Evolutionary conservation across 2,329 filamentous ascomycete species (phyloP).

Genomic region (Microsporum canis): DNA sequence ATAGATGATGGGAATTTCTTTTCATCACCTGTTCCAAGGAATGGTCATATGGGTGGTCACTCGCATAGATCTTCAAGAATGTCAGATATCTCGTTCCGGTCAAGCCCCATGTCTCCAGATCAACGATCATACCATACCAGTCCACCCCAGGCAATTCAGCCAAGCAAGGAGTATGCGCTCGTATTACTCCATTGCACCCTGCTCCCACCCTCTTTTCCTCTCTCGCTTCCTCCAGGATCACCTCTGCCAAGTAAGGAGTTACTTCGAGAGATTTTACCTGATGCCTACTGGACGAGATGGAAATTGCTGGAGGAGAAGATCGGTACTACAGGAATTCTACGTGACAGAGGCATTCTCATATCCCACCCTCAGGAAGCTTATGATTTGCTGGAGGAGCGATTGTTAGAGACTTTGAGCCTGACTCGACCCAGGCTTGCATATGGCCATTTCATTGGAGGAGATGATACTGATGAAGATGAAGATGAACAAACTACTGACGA

Average conservation of each 20-base stretch:
- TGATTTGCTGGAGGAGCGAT: conserved; percentile 50
- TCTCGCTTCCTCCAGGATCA: conserved; percentile 35
- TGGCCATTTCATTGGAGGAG: conserved; percentile 44
- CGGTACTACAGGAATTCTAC: conserved; percentile 41
- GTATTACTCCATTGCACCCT: conserved; percentile 51
- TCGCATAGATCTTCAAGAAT: conserved; percentile 15
- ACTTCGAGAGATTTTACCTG: conserved; percentile 42
- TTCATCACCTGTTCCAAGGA: conserved; percentile 20
- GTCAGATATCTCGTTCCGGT: conserved; percentile 24
- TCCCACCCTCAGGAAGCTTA: conserved; percentile 52
- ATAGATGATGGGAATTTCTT: conserved; percentile 30
- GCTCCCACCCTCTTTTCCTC: conserved; percentile 37
- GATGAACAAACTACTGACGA: conserved; percentile 18
- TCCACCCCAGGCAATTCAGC: conserved; percentile 18
- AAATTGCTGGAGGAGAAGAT: conserved; percentile 46
- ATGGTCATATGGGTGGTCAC: not conserved
- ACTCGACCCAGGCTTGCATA: conserved; percentile 45
- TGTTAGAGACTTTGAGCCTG: conserved; percentile 50
- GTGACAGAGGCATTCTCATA: conserved; percentile 49
- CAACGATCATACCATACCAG: conserved; percentile 26
- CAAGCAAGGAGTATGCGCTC: conserved; percentile 43
- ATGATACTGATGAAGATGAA: conserved; percentile 16
- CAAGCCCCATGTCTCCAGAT: conserved; percentile 24
- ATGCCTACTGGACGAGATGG: conserved; percentile 35
- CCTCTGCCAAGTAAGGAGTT: conserved; percentile 29